Conservation (phyloP, 164 flowering plant species). For the Chimonanthus salicifolius region DNA sequence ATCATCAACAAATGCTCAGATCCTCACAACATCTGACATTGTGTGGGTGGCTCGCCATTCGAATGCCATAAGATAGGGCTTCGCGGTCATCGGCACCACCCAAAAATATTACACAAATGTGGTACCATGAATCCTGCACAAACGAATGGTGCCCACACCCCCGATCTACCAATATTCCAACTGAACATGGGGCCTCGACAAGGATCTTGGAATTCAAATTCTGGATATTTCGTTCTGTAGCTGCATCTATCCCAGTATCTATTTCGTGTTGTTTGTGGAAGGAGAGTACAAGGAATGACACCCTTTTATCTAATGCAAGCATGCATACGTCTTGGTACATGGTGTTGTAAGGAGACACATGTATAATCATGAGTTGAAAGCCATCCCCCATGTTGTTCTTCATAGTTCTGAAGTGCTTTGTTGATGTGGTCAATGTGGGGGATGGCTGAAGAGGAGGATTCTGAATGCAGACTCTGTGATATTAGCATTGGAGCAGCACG, state of each 20-base stretch:
- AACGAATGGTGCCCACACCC: not conserved
- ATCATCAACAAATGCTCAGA: slow-evolving; percentile 5
- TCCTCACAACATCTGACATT: slow-evolving; percentile 22
- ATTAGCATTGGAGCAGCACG: slow-evolving; percentile 50
- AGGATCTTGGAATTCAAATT: slow-evolving; percentile 30
- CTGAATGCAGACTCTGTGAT: slow-evolving; percentile 28
- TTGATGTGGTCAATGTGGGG: slow-evolving; percentile 31
- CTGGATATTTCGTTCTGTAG: slow-evolving; percentile 6
- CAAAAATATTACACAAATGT: slow-evolving; percentile 35
- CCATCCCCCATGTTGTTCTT: slow-evolving; percentile 16
- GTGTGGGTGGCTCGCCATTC: slow-evolving; percentile 29
- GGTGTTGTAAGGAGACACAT: slow-evolving; percentile 27
- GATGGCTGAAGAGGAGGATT: slow-evolving; percentile 1
- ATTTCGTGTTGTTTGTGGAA: slow-evolving; percentile 18
- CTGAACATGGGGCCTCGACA: slow-evolving; percentile 48
- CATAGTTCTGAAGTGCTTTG: slow-evolving; percentile 35
- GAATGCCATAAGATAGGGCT: slow-evolving; percentile 34
- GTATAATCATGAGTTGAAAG: slow-evolving; percentile 39
- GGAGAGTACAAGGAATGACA: slow-evolving; percentile 45
- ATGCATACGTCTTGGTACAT: slow-evolving; percentile 73
- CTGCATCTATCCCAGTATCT: slow-evolving; percentile 2
- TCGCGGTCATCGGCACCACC: slow-evolving; percentile 65
- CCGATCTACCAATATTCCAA: slow-evolving; percentile 40
- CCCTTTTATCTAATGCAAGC: slow-evolving; percentile 37
- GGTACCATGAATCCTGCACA: not conserved